A percentile compares a stretch with the other conserved stretches of the same genome.
Conservation (phyloP, 495 filamentous ascomycete genomes). For the Aspergillus sclerotioniger region DNA sequence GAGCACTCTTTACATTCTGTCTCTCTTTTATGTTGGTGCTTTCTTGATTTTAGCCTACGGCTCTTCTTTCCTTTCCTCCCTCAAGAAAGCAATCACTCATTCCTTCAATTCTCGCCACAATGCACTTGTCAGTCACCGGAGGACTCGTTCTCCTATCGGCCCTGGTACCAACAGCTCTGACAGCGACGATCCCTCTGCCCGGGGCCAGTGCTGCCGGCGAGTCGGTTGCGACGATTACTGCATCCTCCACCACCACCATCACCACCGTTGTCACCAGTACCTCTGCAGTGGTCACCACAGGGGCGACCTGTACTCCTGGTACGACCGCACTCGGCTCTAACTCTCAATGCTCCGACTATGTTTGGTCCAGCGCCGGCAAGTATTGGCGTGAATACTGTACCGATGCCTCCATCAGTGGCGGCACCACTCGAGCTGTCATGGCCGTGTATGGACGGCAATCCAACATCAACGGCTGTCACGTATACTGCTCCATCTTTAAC, state of each 20-base stretch:
- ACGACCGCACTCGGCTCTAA: not conserved
- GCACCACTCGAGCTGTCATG: not conserved
- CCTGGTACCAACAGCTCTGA: not conserved
- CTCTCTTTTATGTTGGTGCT: too few relatives aligned
- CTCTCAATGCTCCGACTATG: not conserved
- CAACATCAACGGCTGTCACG: not conserved
- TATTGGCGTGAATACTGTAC: not conserved
- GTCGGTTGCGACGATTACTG: not conserved
- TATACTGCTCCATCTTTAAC: conserved; percentile 1
- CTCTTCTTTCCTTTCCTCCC: too few relatives aligned
- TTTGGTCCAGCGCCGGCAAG: not conserved
- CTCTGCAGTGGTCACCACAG: not conserved
- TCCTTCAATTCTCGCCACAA: not conserved
- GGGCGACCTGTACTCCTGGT: not conserved
- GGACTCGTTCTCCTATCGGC: not conserved
- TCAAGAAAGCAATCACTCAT: too few relatives aligned
- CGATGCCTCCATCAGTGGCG: not conserved
- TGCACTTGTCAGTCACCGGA: not conserved
- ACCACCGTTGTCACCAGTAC: not conserved
- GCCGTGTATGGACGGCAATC: not conserved
- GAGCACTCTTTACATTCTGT: too few relatives aligned
- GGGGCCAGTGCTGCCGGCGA: not conserved
- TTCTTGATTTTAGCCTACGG: too few relatives aligned
- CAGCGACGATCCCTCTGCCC: not conserved
- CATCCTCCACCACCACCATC: too few relatives aligned